Percentiles rank a stretch among this genome's conserved stretches.
phyloP scores from a whole-genome alignment of 164 flowering plant species.

The Sedum album region DNA sequence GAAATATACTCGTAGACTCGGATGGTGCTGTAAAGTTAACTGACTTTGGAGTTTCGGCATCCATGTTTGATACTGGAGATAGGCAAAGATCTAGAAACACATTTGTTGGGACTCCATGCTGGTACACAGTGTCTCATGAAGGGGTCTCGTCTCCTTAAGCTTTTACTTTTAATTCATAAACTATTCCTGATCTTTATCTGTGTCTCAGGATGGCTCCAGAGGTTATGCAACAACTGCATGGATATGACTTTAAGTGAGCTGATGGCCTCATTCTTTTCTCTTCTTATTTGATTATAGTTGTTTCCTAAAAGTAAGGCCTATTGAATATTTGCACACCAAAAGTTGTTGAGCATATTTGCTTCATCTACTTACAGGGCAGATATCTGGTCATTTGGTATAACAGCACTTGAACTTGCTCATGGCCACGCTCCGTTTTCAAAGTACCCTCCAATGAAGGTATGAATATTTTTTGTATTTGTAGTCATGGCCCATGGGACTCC shows the following conservation, averaged over 20 bases:
- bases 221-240: slow-evolving; percentile 95
- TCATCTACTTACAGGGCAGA: slow-evolving; percentile 63
- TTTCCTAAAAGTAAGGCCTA: too few relatives aligned
- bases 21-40: slow-evolving; percentile 82
- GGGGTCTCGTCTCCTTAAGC: too few relatives aligned
- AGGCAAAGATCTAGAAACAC: slow-evolving; percentile 93
- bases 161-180: neutral
- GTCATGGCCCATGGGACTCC: too few relatives aligned
- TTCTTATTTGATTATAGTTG: neutral
- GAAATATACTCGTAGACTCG: slow-evolving; percentile 74
- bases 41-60: slow-evolving; percentile 94
- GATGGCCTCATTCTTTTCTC: slow-evolving; percentile 6
- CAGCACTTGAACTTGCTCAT: slow-evolving; percentile 98
- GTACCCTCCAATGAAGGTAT: slow-evolving; percentile 97
- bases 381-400: slow-evolving; percentile 98
- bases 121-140: slow-evolving; percentile 28
- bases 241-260: slow-evolving; percentile 96
- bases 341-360: neutral
- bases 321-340: neutral
- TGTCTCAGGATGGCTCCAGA: slow-evolving; percentile 96
- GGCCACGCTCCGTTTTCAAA: slow-evolving; percentile 99
- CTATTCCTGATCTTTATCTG: neutral
- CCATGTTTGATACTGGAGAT: slow-evolving; percentile 94
- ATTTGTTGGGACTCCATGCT: slow-evolving; percentile 99
- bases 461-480: neutral